Percentiles rank a stretch among this genome's conserved stretches.
phyloP scores from a whole-genome alignment of 2,329 filamentous ascomycete genomes.

The Aspergillus vadensis region DNA sequence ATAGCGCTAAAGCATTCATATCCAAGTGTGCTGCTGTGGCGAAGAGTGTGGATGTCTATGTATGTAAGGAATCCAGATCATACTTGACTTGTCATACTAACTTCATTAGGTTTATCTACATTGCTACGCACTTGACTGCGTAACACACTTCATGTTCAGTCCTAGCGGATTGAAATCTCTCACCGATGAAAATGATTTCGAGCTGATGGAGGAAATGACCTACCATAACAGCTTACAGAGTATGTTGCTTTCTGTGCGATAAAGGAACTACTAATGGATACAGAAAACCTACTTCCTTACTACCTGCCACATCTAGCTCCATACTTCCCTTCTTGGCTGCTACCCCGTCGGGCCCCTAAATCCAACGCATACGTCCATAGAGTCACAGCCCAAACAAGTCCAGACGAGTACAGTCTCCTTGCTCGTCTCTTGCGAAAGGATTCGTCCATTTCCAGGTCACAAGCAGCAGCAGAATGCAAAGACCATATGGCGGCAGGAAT shows the following conservation, averaged over 20 bases:
- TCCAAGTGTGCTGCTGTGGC: constrained; percentile 53
- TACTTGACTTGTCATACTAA: not conserved
- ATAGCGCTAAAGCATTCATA: constrained; percentile 59
- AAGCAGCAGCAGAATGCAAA: constrained; percentile 68
- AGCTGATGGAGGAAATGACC: constrained; percentile 69
- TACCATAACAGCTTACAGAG: constrained; percentile 69
- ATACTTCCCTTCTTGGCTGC: constrained; percentile 51
- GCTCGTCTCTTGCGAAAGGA: constrained; percentile 59
- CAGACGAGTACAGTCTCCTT: constrained; percentile 60
- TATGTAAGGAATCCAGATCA: constrained; percentile 36
- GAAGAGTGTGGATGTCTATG: constrained; percentile 62
- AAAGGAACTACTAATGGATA: not conserved
- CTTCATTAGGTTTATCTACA: constrained; percentile 52
- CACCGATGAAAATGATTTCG: constrained; percentile 56
- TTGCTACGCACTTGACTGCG: constrained; percentile 69
- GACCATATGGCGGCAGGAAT: constrained; percentile 74
- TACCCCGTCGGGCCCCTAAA: constrained; percentile 60
- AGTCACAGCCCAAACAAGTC: constrained; percentile 50
- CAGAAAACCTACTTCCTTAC: constrained; percentile 62
- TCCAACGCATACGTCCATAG: constrained; percentile 62
- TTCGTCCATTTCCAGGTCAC: constrained; percentile 52
- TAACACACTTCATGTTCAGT: constrained; percentile 70
- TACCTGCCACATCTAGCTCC: constrained; percentile 58
- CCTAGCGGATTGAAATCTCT: constrained; percentile 65
- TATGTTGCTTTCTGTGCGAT: constrained; percentile 38